Evolutionary conservation across 495 filamentous ascomycete species (phyloP), one percentile per base, ranked within the genome.

Genomic region (Cairneyella variabilis): DNA sequence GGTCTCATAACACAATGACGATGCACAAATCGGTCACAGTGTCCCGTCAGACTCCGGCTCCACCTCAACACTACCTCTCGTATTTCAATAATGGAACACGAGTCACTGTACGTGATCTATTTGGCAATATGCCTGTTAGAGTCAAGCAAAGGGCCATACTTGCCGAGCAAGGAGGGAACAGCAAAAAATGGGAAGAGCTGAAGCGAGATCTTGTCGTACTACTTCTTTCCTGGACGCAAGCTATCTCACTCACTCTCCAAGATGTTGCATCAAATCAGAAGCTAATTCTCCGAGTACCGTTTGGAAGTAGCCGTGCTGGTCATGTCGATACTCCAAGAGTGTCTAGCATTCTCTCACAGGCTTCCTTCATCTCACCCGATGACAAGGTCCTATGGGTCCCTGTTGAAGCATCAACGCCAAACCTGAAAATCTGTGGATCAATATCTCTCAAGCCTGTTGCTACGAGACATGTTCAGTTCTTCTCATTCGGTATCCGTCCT

Each of bases 41-140:
- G n/a, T 72, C 82, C 12, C 79, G 91, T 6, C 72, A 86, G 48
- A 68, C 75, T 1, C 88, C 89, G 20, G 83, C 88, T 2, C 77
- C 81, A 2, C 56, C 71, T 3, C 77, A 85, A 34, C 79, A 89
- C 27, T 71, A 75, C 23, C 55, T 93, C 3, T 60, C 69, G 7
- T 68, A 68, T 57, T 73, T 76, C 46, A 58, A 70, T 12, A 85
- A 89, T 69, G 95, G 93, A 5, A 96, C 92, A 1, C 76, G 83
- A 41, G 83, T 93, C 8, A 79, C 77, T 3, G 88, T 97, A 2
- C 83, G 88, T 55, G 88, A 96, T 62, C 74, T 98, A 11, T 97
- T 97, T 68, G 93, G 92, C 1, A 91, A 89, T 43, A 91, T 98
- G 85, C 93, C 93, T 1, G 93, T 98, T 10, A 85, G 95, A n/a